These are phyloP conservation scores for Emericellopsis cladophorae DNA, from an alignment of 2,329 filamentous ascomycete genomes.

Conservation along the genomic window DNA sequence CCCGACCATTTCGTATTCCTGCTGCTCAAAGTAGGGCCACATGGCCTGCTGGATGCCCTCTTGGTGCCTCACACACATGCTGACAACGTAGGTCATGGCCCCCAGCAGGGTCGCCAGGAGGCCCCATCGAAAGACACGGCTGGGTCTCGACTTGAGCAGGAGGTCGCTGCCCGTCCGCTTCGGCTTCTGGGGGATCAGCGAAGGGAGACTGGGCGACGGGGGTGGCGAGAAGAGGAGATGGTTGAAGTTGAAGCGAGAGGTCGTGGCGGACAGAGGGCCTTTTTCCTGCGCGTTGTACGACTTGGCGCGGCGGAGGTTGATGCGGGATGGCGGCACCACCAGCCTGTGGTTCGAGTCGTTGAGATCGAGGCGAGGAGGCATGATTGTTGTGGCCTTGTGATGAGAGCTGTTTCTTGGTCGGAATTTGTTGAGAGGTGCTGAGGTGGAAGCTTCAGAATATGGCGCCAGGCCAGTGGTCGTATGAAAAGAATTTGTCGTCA, in stretches of 20 bases:
- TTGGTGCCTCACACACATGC: constrained; percentile 13
- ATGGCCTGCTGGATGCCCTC: constrained; percentile 13
- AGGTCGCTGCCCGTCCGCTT: constrained; percentile 44
- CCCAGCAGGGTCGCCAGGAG: constrained; percentile 39
- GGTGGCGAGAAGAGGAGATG: constrained; percentile 55
- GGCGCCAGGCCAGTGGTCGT: no score
- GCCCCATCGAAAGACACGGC: constrained; percentile 41
- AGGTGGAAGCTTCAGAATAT: no score
- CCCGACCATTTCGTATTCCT: constrained; percentile 54
- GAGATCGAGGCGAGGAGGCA: constrained; percentile 34
- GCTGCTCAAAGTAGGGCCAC: constrained; percentile 29
- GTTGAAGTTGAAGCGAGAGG: constrained; percentile 52
- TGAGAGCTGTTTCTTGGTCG: no score
- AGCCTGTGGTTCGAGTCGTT: constrained; percentile 32
- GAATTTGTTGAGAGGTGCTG: no score
- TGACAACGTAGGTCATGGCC: constrained; percentile 35
- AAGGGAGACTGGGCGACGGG: constrained; percentile 60
- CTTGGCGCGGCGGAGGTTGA: constrained; percentile 46
- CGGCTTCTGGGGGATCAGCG: constrained; percentile 46
- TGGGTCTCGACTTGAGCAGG: constrained; percentile 33
- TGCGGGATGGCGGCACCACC: constrained; percentile 38
- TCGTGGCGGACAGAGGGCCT: constrained; percentile 44
- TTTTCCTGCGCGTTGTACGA: constrained; percentile 43
- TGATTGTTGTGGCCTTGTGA: constrained; percentile 12
- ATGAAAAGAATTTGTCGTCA: constrained; percentile 2